phyloP scores from a whole-genome alignment of 805 yeast genomes.

The Suhomyces sp. region DNA sequence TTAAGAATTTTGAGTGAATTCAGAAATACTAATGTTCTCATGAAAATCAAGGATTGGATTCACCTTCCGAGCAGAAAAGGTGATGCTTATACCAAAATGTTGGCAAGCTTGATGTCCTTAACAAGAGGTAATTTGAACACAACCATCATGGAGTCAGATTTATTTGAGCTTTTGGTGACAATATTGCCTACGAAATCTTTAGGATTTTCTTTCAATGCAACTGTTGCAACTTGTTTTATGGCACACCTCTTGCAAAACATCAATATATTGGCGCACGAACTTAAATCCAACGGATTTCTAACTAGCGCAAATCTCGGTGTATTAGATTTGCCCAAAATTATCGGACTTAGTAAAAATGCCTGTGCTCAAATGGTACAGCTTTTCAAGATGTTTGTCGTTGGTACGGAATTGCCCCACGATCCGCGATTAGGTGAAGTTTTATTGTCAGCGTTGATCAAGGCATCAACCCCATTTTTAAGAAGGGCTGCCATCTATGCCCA shows the following conservation, averaged over 20 bases:
- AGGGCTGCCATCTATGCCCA: conserved; percentile 55
- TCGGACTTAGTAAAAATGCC: conserved; percentile 20
- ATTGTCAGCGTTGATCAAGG: conserved; percentile 53
- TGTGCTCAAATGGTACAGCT: conserved; percentile 25
- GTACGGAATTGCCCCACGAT: conserved; percentile 10
- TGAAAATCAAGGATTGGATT: conserved; percentile 38
- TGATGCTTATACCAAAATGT: conserved; percentile 31
- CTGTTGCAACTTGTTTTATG: conserved; percentile 48
- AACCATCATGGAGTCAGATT: conserved; percentile 43
- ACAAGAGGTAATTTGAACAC: conserved; percentile 31
- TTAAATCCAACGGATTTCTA: conserved; percentile 27
- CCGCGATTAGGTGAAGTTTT: conserved; percentile 37
- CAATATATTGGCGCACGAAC: conserved; percentile 22
- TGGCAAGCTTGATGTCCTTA: conserved; percentile 35
- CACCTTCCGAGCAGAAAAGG: conserved; percentile 20
- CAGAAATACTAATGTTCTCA: conserved; percentile 31
- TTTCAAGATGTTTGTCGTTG: not conserved
- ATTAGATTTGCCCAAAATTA: conserved; percentile 37
- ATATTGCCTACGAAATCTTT: conserved; percentile 47
- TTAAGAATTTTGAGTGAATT: conserved; percentile 49
- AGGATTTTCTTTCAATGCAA: conserved; percentile 44
- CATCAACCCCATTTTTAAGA: conserved; percentile 63
- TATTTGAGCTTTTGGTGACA: conserved; percentile 51
- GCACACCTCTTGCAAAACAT: conserved; percentile 52
- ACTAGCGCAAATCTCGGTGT: conserved; percentile 21